phyloP scores from a whole-genome alignment of 2,329 filamentous ascomycete species.

The Nemania sp. region DNA sequence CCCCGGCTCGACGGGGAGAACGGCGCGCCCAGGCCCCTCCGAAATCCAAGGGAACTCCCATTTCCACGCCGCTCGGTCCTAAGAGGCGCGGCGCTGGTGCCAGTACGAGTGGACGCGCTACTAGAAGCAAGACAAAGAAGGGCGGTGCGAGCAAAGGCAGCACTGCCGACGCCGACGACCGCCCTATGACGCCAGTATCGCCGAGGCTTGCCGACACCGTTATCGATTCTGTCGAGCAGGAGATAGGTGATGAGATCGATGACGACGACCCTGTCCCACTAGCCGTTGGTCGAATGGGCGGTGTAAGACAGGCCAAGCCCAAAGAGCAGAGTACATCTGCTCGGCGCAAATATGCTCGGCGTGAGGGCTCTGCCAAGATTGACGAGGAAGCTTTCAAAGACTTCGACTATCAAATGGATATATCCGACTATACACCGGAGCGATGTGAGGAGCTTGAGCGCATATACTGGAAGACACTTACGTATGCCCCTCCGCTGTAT shows the following conservation, averaged over 20 bases:
- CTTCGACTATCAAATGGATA: constrained; percentile 87
- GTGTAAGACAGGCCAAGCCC: constrained; percentile 54
- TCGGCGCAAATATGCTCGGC: constrained; percentile 81
- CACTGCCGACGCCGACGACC: constrained; percentile 48
- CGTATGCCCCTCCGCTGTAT: constrained; percentile 92
- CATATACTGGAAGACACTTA: constrained; percentile 95
- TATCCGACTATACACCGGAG: constrained; percentile 86
- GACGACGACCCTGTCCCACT: constrained; percentile 45
- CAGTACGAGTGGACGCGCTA: constrained; percentile 38
- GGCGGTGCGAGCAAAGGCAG: constrained; percentile 46
- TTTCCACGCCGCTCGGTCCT: constrained; percentile 39
- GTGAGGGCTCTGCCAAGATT: constrained; percentile 75
- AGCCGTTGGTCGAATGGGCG: constrained; percentile 53
- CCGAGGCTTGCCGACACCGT: constrained; percentile 48
- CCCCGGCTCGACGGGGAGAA: constrained; percentile 86
- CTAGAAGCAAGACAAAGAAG: constrained; percentile 44
- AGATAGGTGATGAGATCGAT: constrained; percentile 49
- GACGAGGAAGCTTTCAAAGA: constrained; percentile 89
- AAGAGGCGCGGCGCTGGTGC: constrained; percentile 47
- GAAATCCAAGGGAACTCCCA: constrained; percentile 48
- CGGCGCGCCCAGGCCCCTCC: constrained; percentile 65
- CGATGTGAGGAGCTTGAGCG: constrained; percentile 93
- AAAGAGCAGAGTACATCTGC: constrained; percentile 79
- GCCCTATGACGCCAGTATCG: constrained; percentile 63
- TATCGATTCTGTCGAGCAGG: constrained; percentile 55